A percentile compares a stretch with the other conserved stretches of the same genome.
Evolutionary conservation across 2,329 filamentous ascomycete species (phyloP).

Genomic region (Thyridium curvatum): DNA sequence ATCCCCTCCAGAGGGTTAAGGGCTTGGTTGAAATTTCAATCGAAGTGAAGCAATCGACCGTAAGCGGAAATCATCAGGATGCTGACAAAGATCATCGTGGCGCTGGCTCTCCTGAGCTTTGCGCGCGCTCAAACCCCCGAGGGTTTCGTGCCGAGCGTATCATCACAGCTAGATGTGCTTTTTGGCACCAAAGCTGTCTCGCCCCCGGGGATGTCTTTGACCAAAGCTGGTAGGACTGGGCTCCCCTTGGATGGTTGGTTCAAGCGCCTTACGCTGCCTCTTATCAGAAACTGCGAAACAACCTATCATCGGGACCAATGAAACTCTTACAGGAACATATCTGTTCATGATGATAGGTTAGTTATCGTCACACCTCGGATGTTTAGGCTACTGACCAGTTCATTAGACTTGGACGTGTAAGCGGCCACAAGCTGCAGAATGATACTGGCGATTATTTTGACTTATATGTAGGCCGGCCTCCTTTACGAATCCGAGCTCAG

Average conservation of each 20-base stretch:
- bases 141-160: conserved; percentile 13
- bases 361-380: neutral
- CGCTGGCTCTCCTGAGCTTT: conserved; percentile 6
- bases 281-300: conserved; percentile 14
- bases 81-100: neutral
- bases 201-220: conserved; percentile 12
- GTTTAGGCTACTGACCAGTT: neutral
- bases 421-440: neutral
- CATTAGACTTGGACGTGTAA: conserved; percentile 14
- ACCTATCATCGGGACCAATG: conserved; percentile 15
- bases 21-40: no score
- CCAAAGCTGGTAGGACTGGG: conserved; percentile 11
- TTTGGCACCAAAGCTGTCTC: conserved; percentile 16
- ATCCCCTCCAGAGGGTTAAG: no score
- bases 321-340: conserved; percentile 14
- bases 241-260: no score
- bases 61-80: no score
- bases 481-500: conserved; percentile 14
- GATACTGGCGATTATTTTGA: neutral
- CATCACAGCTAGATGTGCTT: conserved; percentile 12
- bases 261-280: neutral
- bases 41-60: no score
- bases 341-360: conserved; percentile 18
- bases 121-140: conserved; percentile 13
- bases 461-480: conserved; percentile 8